Base-by-base conservation (phyloP, 495 filamentous ascomycete species). In the Aspergillus egyptiacus region DNA sequence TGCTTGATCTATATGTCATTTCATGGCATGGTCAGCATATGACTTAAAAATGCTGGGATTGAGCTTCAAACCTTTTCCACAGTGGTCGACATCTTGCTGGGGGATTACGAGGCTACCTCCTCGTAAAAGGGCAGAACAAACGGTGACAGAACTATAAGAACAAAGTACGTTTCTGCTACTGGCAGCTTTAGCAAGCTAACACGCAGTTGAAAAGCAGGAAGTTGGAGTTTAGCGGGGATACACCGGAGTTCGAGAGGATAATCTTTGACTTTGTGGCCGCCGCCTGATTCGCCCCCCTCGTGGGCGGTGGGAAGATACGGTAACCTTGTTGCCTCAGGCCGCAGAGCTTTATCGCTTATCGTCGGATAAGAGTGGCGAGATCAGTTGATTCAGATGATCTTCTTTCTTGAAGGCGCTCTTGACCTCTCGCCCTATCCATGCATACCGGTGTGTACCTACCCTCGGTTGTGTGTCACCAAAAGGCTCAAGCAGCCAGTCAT, bases 21-120 rank as follows among this genome's bases (percentile, higher is more conserved):
- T 33, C 34, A 55, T 30, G 37, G 19, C 24, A 22, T 40, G 18
- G 49, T 70, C 56, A 70, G 64, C 48, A 55, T 31, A 9, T 44
- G 14, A 18, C 23, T 17, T 52, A 46, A 34, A 15, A 38, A 28
- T 13, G 39, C 24, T 22, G 18, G n/a, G 49, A 36, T 40, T 39
- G 46, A 41, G 40, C 27, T 43, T 64, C 75, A 55, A 63, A 89
- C 89, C 86, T 96, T 96, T 49, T 96, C 91, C 61, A 94, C 88
- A 33, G 90, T 96, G 51, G 91, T 96, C 77, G 90, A 76, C 90
- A 96, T 96, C 53, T 69, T 89, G 77, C 68, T 68, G 63, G 56
- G 53, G 49, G 46, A 28, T 56, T 48, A 56, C 54, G 51, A 58
- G 57, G 27, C 51, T 45, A 27, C 51, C 54, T 49, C 51, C 53